Evolutionary conservation across 176 grass and related monocot species (phyloP), one percentile per base, ranked within the genome.

Genomic region (Carex pumila): DNA sequence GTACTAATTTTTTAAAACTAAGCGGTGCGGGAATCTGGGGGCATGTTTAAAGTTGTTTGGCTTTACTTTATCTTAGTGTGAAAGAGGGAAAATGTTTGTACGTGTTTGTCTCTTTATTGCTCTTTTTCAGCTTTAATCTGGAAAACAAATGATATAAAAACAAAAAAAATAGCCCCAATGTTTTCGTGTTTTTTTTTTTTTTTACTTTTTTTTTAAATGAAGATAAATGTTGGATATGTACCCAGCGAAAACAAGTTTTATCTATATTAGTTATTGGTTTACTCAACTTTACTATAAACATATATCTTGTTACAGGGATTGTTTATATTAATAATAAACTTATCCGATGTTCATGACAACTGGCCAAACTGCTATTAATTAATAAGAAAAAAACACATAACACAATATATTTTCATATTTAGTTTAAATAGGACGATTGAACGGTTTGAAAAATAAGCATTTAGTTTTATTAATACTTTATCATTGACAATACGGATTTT

Each of bases 51-150:
- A 70, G 66, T 54, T 12, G 5, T 15, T 53, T 14, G 71, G 71
- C 49, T 76, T 76, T 76, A 76, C 49, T 76, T 76, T 76, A 54
- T 25, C 17, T 52, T 29, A 54, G 49, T 55, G 72, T 53, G 47
- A 30, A 76, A 76, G 49, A 30, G 49, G 29, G 72, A 50, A 50
- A 50, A 31, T 76, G 22, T 31, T 32, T 54, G 6, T 8, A 22
- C 41, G 70, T n/a, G n/a, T 50, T 73, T 8, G 41, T 15, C 11
- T 55, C 45, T 75, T 76, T 76, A 73, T 25, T 73, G n/a, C 41
- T 75, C 29, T 6, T 76, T 76, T 76, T 55, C 49, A 76, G 71
- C 71, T 75, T 76, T 76, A 50, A 76, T 75, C 71, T 54, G 47
- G 55, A 76, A 76, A 45, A 39, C 37, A 11, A 12, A 75, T 53